Evolutionary conservation across 441 rosid species (phyloP).

Genomic region (Erodium texanum): DNA sequence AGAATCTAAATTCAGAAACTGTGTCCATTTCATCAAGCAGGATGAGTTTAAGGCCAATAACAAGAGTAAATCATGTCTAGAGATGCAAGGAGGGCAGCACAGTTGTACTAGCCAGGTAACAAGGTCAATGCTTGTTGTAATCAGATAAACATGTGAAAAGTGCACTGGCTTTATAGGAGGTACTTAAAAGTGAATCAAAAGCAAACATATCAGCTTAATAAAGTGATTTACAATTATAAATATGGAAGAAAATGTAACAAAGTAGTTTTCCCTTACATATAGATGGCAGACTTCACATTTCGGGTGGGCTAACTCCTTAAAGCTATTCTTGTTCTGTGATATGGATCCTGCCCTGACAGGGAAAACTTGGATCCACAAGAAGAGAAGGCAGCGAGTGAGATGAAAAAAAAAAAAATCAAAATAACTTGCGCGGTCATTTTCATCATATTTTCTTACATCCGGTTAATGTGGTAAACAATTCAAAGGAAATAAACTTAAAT

Average conservation of each 20-base stretch:
- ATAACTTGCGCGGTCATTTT: conserved; percentile 18
- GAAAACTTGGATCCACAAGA: conserved; percentile 50
- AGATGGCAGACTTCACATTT: conserved; percentile 80
- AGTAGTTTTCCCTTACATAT: conserved; percentile 42
- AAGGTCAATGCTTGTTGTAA: neutral
- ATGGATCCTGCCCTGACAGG: conserved; percentile 65
- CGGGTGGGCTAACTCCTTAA: conserved; percentile 70
- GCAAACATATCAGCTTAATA: neutral
- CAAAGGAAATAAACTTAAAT: too few relatives aligned
- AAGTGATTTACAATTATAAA: neutral
- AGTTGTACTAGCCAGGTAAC: neutral
- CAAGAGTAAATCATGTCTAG: neutral
- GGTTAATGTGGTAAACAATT: too few relatives aligned
- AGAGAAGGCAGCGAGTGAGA: neutral
- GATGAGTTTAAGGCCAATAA: neutral
- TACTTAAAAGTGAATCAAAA: neutral
- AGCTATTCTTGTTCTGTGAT: conserved; percentile 77
- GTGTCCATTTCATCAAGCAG: too few relatives aligned
- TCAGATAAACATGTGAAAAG: neutral
- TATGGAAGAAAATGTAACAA: neutral
- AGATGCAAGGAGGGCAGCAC: neutral
- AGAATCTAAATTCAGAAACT: neutral
- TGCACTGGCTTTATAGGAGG: neutral
- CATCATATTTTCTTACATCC: too few relatives aligned
- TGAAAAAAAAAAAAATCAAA: conserved; percentile 4